Evolutionary conservation across 306 rosid genomes (phyloP).

Genomic region (Ziziphus jujuba): DNA sequence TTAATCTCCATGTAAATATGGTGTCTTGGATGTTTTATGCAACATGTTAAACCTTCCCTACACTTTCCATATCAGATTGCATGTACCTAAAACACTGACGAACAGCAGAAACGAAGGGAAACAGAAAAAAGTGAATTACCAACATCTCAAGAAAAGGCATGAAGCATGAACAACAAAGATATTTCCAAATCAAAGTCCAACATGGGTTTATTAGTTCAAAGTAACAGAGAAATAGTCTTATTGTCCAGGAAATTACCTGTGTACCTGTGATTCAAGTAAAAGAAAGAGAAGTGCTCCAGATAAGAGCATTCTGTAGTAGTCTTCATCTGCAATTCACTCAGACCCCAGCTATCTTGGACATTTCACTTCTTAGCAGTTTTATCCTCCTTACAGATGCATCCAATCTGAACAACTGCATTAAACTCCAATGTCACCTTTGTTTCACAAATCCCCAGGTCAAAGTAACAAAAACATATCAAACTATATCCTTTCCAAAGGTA

Average conservation of each 20-base stretch:
- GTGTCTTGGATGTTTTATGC: too few relatives aligned
- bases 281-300: constrained; percentile 77
- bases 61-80: too few relatives aligned
- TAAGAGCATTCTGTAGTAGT: constrained; percentile 84
- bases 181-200: not conserved
- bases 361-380: constrained; percentile 70
- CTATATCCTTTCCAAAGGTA: not conserved
- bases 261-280: constrained; percentile 90
- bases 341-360: constrained; percentile 70
- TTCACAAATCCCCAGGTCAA: constrained; percentile 89
- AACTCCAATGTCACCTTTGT: constrained; percentile 75
- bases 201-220: not conserved
- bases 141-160: too few relatives aligned
- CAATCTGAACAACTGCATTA: constrained; percentile 71
- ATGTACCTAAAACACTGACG: too few relatives aligned
- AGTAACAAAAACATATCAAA: constrained; percentile 27
- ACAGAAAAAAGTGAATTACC: not conserved
- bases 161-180: too few relatives aligned
- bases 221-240: not conserved
- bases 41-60: too few relatives aligned
- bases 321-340: constrained; percentile 87
- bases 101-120: too few relatives aligned
- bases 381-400: constrained; percentile 92
- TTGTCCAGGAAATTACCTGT: too few relatives aligned
- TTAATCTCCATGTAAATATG: too few relatives aligned